Evolutionary conservation across 768 basidiomycete species (phyloP).

Genomic region (Neoboletus subvelutipes): DNA sequence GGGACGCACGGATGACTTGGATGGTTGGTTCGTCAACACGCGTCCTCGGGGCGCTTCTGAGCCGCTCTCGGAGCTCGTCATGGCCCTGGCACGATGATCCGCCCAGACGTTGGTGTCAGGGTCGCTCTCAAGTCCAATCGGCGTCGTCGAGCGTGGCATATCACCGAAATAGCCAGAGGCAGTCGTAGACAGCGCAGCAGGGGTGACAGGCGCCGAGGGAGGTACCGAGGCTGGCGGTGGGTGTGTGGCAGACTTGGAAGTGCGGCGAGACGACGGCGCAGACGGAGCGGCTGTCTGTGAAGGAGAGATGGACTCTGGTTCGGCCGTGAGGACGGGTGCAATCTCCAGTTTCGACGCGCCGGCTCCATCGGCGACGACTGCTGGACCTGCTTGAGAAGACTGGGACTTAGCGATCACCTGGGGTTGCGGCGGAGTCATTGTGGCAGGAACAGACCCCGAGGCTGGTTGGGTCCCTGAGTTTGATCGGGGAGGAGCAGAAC

Average conservation of each 20-base stretch:
- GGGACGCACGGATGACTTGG: slow-evolving; percentile 26
- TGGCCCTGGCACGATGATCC: slow-evolving; percentile 11
- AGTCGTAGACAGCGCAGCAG: slow-evolving; percentile 13
- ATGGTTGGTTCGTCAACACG: slow-evolving; percentile 14
- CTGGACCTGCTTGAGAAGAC: neutral
- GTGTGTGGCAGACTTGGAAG: slow-evolving; percentile 19
- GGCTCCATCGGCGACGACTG: slow-evolving; percentile 15
- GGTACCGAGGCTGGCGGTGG: slow-evolving; percentile 20
- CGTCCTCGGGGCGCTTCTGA: slow-evolving; percentile 24
- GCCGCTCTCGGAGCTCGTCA: slow-evolving; percentile 17
- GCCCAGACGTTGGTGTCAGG: slow-evolving; percentile 30
- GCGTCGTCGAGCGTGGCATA: slow-evolving; percentile 28
- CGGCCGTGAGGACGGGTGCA: slow-evolving; percentile 49
- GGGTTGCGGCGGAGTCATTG: slow-evolving; percentile 11
- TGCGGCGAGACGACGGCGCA: slow-evolving; percentile 13
- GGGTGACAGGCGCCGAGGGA: slow-evolving; percentile 25
- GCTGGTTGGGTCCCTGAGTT: slow-evolving; percentile 20
- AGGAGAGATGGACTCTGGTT: slow-evolving; percentile 39
- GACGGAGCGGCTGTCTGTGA: neutral
- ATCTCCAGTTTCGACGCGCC: slow-evolving; percentile 36
- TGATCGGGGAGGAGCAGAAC: slow-evolving; percentile 20
- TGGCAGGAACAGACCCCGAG: slow-evolving; percentile 16
- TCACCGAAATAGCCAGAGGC: slow-evolving; percentile 23
- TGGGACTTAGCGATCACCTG: slow-evolving; percentile 2
- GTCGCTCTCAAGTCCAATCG: slow-evolving; percentile 21